phyloP scores from a whole-genome alignment of 805 yeast genomes.

The Cyberlindnera mississippiensis region DNA sequence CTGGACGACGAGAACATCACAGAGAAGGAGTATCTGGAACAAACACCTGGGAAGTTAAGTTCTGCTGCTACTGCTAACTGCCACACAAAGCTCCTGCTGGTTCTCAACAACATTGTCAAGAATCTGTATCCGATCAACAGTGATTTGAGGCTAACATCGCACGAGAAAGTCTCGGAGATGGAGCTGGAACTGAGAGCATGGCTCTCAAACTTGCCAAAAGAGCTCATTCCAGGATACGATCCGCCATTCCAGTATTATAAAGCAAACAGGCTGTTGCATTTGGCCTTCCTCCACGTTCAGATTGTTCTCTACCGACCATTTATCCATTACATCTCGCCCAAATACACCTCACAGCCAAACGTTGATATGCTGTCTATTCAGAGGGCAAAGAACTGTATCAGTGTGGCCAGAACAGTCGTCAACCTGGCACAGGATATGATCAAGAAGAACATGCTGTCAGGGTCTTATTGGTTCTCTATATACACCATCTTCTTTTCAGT shows the following conservation, averaged over 20 bases:
- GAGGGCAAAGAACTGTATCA: constrained; percentile 78
- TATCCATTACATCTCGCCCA: constrained; percentile 74
- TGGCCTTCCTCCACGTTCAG: constrained; percentile 72
- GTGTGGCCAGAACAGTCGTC: constrained; percentile 79
- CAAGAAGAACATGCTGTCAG: constrained; percentile 62
- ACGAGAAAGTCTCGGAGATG: constrained; percentile 48
- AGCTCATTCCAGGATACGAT: constrained; percentile 65
- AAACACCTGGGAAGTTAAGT: constrained; percentile 51
- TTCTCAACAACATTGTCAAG: constrained; percentile 64
- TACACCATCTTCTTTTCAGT: constrained; percentile 87
- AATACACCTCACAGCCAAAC: constrained; percentile 32
- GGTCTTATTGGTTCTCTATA: constrained; percentile 89
- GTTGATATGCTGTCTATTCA: constrained; percentile 61
- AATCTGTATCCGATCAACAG: constrained; percentile 65
- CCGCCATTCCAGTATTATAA: constrained; percentile 61
- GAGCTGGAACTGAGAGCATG: constrained; percentile 69
- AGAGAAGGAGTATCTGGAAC: constrained; percentile 49
- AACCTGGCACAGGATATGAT: constrained; percentile 79
- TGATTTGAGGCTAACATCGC: constrained; percentile 24
- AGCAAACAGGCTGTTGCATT: constrained; percentile 70
- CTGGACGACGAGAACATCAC: constrained; percentile 86
- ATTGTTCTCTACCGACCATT: constrained; percentile 84
- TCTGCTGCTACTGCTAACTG: constrained; percentile 80
- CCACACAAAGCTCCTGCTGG: constrained; percentile 70
- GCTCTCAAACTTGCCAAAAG: constrained; percentile 66